A percentile compares a stretch with the other conserved stretches of the same genome.
These are phyloP conservation scores for Priceomyces melissophilus DNA, from an alignment of 805 yeast genomes.

Conservation along the genomic window DNA sequence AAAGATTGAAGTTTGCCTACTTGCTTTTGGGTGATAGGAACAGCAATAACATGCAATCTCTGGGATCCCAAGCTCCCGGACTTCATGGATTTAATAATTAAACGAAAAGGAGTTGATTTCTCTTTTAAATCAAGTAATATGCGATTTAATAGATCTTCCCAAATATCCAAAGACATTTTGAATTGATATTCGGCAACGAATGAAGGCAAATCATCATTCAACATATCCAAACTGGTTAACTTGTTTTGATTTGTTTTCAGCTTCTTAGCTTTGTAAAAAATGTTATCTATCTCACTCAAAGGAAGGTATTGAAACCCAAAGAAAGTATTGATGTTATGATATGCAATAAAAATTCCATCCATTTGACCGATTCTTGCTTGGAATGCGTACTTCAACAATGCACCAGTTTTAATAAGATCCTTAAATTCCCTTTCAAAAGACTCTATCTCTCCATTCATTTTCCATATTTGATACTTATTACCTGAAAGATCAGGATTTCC, in stretches of 20 bases:
- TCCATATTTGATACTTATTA: slow-evolving; percentile 65
- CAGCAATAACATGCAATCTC: slow-evolving; percentile 25
- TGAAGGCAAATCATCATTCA: slow-evolving; percentile 40
- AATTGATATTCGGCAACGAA: slow-evolving; percentile 68
- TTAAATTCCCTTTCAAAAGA: slow-evolving; percentile 78
- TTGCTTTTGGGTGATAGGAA: slow-evolving; percentile 22
- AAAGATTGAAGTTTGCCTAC: slow-evolving; percentile 22
- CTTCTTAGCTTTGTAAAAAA: slow-evolving; percentile 21
- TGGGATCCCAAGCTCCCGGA: slow-evolving; percentile 3
- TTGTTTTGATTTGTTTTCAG: slow-evolving; percentile 2
- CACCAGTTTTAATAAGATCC: slow-evolving; percentile 68
- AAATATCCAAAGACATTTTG: slow-evolving; percentile 51
- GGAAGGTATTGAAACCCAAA: slow-evolving; percentile 93
- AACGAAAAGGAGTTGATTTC: slow-evolving; percentile 22
- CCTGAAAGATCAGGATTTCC: slow-evolving; percentile 52
- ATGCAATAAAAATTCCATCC: slow-evolving; percentile 95
- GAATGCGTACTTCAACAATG: slow-evolving; percentile 77
- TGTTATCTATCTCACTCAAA: slow-evolving; percentile 60
- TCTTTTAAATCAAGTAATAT: slow-evolving; percentile 24
- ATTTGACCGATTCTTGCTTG: slow-evolving; percentile 94
- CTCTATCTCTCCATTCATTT: slow-evolving; percentile 62
- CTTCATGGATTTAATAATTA: slow-evolving; percentile 18
- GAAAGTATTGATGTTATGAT: slow-evolving; percentile 74
- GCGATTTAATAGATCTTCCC: slow-evolving; percentile 33
- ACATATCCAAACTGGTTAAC: slow-evolving; percentile 14